Evolutionary conservation across 179 eudicot species (phyloP), one percentile per base, ranked within the genome.

Genomic region (Silene coronaria): DNA sequence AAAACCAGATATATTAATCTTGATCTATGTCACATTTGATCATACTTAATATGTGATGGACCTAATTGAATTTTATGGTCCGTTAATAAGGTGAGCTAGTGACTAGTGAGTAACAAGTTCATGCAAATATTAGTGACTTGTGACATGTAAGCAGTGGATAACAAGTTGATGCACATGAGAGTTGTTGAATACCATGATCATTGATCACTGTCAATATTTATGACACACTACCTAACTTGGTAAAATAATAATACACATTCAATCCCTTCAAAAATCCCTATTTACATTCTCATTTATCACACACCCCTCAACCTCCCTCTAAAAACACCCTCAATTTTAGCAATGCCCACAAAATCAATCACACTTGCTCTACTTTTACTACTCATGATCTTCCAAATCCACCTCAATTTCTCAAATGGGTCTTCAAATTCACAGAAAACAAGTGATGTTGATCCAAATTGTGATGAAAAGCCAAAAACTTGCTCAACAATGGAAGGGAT

Each of bases 321-420:
- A 2, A 24, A 48, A 73, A 26, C 38, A 57, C 6, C 48, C 76
- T 75, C 72, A 63, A 74, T 38, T 9, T 63, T 22, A 51, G 78
- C 78, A 81, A 81, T 81, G 84, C 80, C 53, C 64, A 80, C 74
- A 32, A 77, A 30, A n/a, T 42, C 61, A 38, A 74, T 74, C 75
- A 81, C 19, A 45, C 42, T 73, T 59, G 4, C 32, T 24, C 57
- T 62, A 0, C 48, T 87, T 24, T 2, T 78, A 2, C 65, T 86
- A 19, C 79, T 85, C 59, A 1, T 88, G 42, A 78, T 88, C 74
- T 45, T 84, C 26, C 84, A 83, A 63, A 78, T 86, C 84, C 87
- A 81, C 71, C 38, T 87, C 78, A 71, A 21, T 77, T 17, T 80
- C 60, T 90, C 89, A 63, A 77, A 71, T 67, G 89, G 89, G 80